Base-by-base conservation (phyloP, 768 basidiomycete genomes). In the Phylloporus scabripes region DNA sequence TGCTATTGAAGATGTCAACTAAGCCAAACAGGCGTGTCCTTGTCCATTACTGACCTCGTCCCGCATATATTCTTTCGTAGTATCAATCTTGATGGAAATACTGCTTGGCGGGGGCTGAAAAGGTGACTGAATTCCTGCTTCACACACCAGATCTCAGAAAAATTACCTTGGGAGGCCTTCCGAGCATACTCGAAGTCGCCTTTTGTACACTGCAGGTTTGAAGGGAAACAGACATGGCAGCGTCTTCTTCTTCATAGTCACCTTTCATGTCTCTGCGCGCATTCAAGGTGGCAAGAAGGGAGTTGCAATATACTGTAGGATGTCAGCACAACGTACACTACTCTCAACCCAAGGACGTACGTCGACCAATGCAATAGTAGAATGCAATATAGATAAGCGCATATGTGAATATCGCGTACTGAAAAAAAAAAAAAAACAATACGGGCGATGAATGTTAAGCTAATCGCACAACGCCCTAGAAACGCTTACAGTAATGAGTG, bases 11-110 rank as follows among this genome's bases (percentile, higher is more conserved):
- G 14, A 31, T 8, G 42, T 44, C 31, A 28, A 15, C 8, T 5
- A 23, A 21, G 3, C 11, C 31, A 21, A 21, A 14, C 11, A 15
- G 7, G 18, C 6, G 7, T 11, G 7, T 31, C 28, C 18, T 14
- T 31, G 17, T 6, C 31, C 18, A n/a, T 31, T 20, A n/a, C 64
- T 44, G 18, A 66, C 66, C 51, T 56, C 63, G 52, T 80, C 79
- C 29, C 64, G 71, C 41, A 67, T 60, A 32, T 69, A 72, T 48
- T 82, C 81, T 24, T 79, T 72, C 34, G 72, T 80, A 7, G 81
- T 82, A 59, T 83, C 78, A 48, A 83, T 78, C 65, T 80, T 79
- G 67, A 84, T 82, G 29, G 81, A 78, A 54, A 83, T 79, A 52
- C 77, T 77, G 43, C 74, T 73, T 39, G 73, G 72, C 54, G 40